Base-by-base conservation (phyloP, 768 basidiomycete genomes). In the Solioccasus polychromus region DNA sequence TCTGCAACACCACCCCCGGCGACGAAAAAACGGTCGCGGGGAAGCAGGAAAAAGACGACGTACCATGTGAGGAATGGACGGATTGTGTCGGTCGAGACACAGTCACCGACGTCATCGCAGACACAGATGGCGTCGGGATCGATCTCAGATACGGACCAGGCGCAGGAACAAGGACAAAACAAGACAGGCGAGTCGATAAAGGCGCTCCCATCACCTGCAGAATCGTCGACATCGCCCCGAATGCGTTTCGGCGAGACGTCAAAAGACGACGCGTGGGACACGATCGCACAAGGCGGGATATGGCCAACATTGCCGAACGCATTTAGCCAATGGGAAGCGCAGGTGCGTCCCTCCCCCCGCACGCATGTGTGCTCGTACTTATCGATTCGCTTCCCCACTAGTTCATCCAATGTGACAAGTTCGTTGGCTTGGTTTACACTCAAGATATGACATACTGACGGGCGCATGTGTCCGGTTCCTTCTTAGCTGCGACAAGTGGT, bases 401-500 rank as follows among this genome's bases (percentile, higher is more conserved):
- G 67, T 66, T 68, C 35, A 62, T 68, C 20, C 60, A 67, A 45
- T 70, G 67, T 23, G 67, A 70, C 47, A 55, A 52, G 67, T 68
- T 38, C 34, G 68, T 55, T n/a, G n/a, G n/a, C n/a, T n/a, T n/a
- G n/a, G n/a, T n/a, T n/a, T n/a, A n/a, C n/a, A n/a, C n/a, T n/a
- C n/a, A n/a, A n/a, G 19, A n/a, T 18, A 4, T n/a, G 5, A 17
- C 15, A n/a, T 9, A 26, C 32, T 52, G 18, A 48, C 31, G 26
- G 8, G 39, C 29, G 31, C 28, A 19, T 24, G 20, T 35, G 20
- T 18, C 23, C 5, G 34, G 25, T 37, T n/a, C n/a, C n/a, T n/a
- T n/a, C n/a, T 6, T 7, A 76, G 74, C 5, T 77, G 74, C 42
- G 59, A 65, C 2, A 37, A 50, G 44, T 77, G 78, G 78, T 79